Evolutionary conservation across 2,329 filamentous ascomycete genomes (phyloP).

Genomic region (Sporothrix pseudoabietina): DNA sequence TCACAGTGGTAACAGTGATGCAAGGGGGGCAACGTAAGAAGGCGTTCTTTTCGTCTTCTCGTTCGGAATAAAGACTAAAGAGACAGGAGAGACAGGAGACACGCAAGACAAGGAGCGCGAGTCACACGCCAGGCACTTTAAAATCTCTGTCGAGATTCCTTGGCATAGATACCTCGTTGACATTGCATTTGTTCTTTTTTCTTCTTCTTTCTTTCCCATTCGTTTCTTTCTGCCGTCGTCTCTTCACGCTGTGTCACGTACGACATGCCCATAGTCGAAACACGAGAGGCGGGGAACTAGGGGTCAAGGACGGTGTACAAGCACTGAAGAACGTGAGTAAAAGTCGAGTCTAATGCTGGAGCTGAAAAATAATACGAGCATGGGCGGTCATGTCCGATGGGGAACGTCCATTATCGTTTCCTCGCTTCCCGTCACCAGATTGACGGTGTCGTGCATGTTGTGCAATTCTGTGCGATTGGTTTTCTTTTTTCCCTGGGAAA

Average conservation of each 20-base stretch:
- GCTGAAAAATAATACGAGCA: neutral
- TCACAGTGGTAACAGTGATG: neutral
- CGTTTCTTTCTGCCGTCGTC: neutral
- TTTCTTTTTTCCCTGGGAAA: neutral
- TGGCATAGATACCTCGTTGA: neutral
- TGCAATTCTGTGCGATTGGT: no score
- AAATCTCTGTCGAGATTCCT: neutral
- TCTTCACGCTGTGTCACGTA: constrained; percentile 17
- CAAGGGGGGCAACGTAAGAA: constrained; percentile 4
- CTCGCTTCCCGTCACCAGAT: constrained; percentile 3
- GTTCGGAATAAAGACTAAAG: constrained; percentile 7
- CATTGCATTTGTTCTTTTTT: neutral
- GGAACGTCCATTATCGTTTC: constrained; percentile 26
- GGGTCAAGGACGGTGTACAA: constrained; percentile 1
- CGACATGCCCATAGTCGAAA: constrained; percentile 11
- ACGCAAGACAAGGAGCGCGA: neutral
- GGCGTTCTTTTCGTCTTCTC: neutral
- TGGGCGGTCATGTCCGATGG: constrained; percentile 23
- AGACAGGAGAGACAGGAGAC: neutral
- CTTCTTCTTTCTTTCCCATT: neutral
- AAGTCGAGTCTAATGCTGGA: neutral
- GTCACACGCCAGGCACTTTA: constrained; percentile 3
- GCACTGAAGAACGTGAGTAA: neutral
- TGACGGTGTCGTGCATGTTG: constrained; percentile 3
- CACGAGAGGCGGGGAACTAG: constrained; percentile 7